These are phyloP conservation scores for Neoarthrinium moseri DNA, from an alignment of 2,329 filamentous ascomycete genomes.

Conservation along the genomic window DNA sequence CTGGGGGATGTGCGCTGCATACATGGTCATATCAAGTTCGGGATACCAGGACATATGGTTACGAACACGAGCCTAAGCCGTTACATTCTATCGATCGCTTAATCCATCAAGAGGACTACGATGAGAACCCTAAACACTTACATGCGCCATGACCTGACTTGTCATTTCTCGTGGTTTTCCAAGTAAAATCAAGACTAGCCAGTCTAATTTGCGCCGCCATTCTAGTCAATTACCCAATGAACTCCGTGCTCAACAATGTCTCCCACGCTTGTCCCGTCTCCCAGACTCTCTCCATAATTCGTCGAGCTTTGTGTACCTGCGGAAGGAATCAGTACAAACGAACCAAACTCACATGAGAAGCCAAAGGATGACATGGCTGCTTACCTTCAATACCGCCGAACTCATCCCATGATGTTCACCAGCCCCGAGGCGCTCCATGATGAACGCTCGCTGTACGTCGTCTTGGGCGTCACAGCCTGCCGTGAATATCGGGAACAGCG, in stretches of 20 bases:
- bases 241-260: conserved; percentile 63
- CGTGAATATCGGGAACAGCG: conserved; percentile 80
- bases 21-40: too few species aligned
- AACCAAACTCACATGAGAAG: not conserved
- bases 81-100: too few species aligned
- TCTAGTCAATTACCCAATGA: conserved; percentile 61
- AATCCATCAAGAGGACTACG: too few species aligned
- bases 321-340: not conserved
- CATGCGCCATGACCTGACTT: too few species aligned
- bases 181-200: too few species aligned
- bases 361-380: not conserved
- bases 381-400: conserved; percentile 11
- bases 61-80: too few species aligned
- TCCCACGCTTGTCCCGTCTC: conserved; percentile 68
- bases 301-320: conserved; percentile 58
- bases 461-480: conserved; percentile 73
- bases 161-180: too few species aligned
- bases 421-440: conserved; percentile 64
- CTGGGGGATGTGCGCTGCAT: too few species aligned
- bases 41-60: too few species aligned
- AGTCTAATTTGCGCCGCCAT: too few species aligned
- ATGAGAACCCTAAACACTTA: too few species aligned
- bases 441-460: conserved; percentile 51
- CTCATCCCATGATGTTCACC: conserved; percentile 69
- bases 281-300: conserved; percentile 69